Evolutionary conservation across 2,329 filamentous ascomycete species (phyloP).

Genomic region (Colletotrichum godetiae): DNA sequence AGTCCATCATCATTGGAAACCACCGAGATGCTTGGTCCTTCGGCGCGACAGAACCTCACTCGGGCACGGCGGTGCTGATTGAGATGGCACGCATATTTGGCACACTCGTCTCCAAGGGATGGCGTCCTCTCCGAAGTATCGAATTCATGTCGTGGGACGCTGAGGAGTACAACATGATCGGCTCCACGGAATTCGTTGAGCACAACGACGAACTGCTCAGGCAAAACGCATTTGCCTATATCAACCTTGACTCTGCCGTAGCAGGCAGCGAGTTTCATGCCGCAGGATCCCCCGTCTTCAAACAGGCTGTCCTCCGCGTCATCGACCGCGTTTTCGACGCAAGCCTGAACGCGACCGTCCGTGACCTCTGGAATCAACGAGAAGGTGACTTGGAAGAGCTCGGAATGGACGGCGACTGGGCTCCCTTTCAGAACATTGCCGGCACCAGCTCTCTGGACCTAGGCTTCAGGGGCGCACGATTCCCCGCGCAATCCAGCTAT

Average conservation of each 20-base stretch:
- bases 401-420: slow-evolving; percentile 83
- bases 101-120: slow-evolving; percentile 79
- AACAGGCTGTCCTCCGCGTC: slow-evolving; percentile 76
- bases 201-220: slow-evolving; percentile 80
- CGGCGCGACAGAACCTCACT: slow-evolving; percentile 86
- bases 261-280: slow-evolving; percentile 81
- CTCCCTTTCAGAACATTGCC: slow-evolving; percentile 90
- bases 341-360: slow-evolving; percentile 75
- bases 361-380: slow-evolving; percentile 79
- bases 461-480: slow-evolving; percentile 74
- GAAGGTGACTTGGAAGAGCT: slow-evolving; percentile 72
- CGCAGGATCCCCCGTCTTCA: slow-evolving; percentile 83
- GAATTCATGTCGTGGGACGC: slow-evolving; percentile 98
- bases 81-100: slow-evolving; percentile 90
- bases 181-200: slow-evolving; percentile 95
- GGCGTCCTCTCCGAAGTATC: slow-evolving; percentile 93
- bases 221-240: slow-evolving; percentile 82
- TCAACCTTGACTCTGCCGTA: slow-evolving; percentile 90
- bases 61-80: slow-evolving; percentile 90
- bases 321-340: slow-evolving; percentile 82
- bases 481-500: slow-evolving; percentile 85
- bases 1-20: slow-evolving; percentile 90
- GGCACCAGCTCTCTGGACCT: slow-evolving; percentile 91
- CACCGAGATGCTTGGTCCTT: slow-evolving; percentile 95
- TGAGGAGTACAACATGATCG: slow-evolving; percentile 91